Evolutionary conservation across 2,329 filamentous ascomycete species (phyloP), one percentile per base, ranked within the genome.

Genomic region (Stagonosporopsis tanaceti): DNA sequence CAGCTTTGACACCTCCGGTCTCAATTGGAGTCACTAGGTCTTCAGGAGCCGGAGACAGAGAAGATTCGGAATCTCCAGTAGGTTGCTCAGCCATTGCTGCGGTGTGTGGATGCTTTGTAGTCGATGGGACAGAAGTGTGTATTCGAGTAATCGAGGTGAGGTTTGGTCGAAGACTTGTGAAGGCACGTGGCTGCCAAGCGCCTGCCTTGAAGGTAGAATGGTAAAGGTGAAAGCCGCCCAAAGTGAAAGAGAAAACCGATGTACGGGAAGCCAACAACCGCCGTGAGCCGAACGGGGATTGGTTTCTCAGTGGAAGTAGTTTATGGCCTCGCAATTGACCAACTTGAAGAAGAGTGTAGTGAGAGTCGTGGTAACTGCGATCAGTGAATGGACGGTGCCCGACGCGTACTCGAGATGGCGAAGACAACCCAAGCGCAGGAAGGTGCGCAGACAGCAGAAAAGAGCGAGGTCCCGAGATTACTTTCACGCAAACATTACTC

Each of bases 41-140:
- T 3, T 67, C 59, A 27, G 66, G 61, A n/a, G 61, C 56, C 7
- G 65, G 61, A 14, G 70, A 70, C 7, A 70, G 66, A 15, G 69
- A 69, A 3, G 66, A 68, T n/a, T 64, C 56, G 5, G 69, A 64
- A n/a, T 42, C n/a, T 6, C 48, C 47, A 3, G 59, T 17, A 14
- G 53, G 12, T 14, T 64, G 67, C 38, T 59, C 60, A n/a, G 65
- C 64, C 68, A 70, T 72, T 51, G 46, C 59, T 48, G 34, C 56
- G 47, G 34, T 38, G 24, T 17, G 25, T 35, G 37, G 17, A 11
- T 46, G 22, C n/a, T 34, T 22, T 22, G 27, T 46, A 28, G 25
- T 46, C 2, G 45, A 27, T 12, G 17, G 20, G 24, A 34, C 22
- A 20, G 42, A 27, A 30, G 52, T 57, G 40, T 57, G 55, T 28